phyloP scores from a whole-genome alignment of 495 filamentous ascomycete genomes.

The Trypethelium eluteriae region DNA sequence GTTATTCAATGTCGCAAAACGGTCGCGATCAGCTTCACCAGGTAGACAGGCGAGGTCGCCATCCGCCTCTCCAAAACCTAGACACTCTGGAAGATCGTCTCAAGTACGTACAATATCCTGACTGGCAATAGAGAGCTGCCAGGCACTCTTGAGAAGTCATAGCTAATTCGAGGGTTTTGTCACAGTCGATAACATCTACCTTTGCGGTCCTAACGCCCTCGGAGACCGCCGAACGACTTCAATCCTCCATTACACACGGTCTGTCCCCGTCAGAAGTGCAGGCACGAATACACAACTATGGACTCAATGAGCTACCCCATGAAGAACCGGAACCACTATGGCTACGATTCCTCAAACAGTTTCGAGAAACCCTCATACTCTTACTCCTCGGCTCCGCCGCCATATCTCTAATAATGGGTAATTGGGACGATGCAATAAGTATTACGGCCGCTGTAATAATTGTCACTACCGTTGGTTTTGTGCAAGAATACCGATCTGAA shows the following conservation, averaged over 20 bases:
- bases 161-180: neutral
- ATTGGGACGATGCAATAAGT: slow-evolving; percentile 90
- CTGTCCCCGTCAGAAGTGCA: slow-evolving; percentile 74
- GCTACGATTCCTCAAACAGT: slow-evolving; percentile 92
- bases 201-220: slow-evolving; percentile 59
- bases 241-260: slow-evolving; percentile 75
- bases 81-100: neutral
- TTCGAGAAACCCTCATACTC: slow-evolving; percentile 81
- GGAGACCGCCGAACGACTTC: slow-evolving; percentile 69
- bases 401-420: slow-evolving; percentile 86
- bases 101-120: neutral
- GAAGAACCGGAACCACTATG: slow-evolving; percentile 90
- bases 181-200: slow-evolving; percentile 51
- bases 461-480: slow-evolving; percentile 90
- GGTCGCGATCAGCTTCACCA: slow-evolving; percentile 28
- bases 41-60: neutral
- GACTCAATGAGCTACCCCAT: slow-evolving; percentile 89
- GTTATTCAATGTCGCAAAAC: slow-evolving; percentile 47
- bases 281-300: slow-evolving; percentile 67
- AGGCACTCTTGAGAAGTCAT: neutral
- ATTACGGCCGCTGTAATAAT: slow-evolving; percentile 93
- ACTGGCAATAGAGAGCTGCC: slow-evolving; percentile 8
- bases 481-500: slow-evolving; percentile 96
- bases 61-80: slow-evolving; percentile 4
- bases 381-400: slow-evolving; percentile 86